Evolutionary conservation across 208 protist genomes (phyloP).

Genomic region (Acanthamoeba triangularis): DNA sequence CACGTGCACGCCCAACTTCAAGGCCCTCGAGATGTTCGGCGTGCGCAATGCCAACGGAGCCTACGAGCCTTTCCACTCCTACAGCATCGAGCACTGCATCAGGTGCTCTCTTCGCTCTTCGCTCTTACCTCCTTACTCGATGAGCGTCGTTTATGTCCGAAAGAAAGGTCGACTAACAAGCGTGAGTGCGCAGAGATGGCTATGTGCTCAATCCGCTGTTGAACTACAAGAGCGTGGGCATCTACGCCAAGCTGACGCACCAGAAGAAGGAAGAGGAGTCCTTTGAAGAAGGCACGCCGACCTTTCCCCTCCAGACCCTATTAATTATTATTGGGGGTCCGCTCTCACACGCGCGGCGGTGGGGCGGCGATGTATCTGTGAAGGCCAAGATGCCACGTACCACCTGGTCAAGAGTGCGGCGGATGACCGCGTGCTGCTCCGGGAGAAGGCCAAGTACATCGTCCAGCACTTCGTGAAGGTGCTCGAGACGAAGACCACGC

Average conservation of each 20-base stretch:
- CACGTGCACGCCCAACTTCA: constrained; percentile 71
- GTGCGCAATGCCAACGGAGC: constrained; percentile 16
- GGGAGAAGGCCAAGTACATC: constrained; percentile 63
- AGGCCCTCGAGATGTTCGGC: constrained; percentile 68
- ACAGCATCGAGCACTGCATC: constrained; percentile 64
- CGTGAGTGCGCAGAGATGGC: background rate
- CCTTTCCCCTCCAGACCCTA: background rate
- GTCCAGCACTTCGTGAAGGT: constrained; percentile 42
- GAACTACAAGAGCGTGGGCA: constrained; percentile 67
- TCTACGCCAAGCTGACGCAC: constrained; percentile 24
- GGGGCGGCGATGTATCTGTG: background rate
- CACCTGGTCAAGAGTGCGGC: constrained; percentile 69
- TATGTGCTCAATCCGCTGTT: constrained; percentile 47
- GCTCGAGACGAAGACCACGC: constrained; percentile 1
- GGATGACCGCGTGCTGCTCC: constrained; percentile 46
- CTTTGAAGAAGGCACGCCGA: background rate
- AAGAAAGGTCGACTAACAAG: no score
- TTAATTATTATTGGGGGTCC: background rate
- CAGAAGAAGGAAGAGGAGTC: background rate
- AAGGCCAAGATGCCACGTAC: constrained; percentile 37
- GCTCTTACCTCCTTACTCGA: no score
- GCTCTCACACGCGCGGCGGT: background rate
- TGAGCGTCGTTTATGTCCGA: no score
- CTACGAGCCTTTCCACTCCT: constrained; percentile 61
- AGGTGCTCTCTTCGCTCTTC: background rate